These are phyloP conservation scores for Botrytis porri DNA, from an alignment of 2,329 filamentous ascomycete genomes.

Conservation along the genomic window DNA sequence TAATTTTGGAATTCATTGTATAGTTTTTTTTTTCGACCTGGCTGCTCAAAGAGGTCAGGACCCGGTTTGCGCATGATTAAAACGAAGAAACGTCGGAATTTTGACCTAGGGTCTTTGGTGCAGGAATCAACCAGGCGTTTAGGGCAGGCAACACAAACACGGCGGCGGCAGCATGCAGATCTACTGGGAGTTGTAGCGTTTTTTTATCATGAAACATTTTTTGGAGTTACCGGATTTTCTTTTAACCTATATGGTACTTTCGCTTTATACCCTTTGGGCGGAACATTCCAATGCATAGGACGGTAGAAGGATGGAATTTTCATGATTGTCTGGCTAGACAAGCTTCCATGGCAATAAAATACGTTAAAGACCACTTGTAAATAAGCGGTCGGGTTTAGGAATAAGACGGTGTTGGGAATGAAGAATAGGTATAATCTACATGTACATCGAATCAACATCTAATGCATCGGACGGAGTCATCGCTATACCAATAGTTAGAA, in stretches of 20 bases:
- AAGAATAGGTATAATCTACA: background rate
- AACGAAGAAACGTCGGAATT: slow-evolving; percentile 3
- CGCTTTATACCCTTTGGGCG: slow-evolving; percentile 12
- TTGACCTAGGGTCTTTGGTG: background rate
- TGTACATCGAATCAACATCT: background rate
- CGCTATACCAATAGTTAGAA: background rate
- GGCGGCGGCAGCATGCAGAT: background rate
- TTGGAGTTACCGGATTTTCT: background rate
- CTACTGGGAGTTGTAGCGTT: background rate
- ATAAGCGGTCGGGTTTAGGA: background rate
- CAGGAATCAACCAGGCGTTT: background rate
- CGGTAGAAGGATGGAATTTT: slow-evolving; percentile 4
- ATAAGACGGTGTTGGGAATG: background rate
- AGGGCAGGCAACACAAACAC: background rate
- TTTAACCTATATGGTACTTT: background rate
- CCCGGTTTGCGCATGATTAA: background rate
- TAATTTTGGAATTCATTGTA: slow-evolving; percentile 3
- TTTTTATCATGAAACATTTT: background rate
- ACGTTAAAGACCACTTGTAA: slow-evolving; percentile 2
- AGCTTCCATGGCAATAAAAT: slow-evolving; percentile 7
- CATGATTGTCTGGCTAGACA: background rate
- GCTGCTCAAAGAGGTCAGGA: background rate
- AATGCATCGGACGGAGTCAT: background rate
- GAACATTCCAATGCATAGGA: slow-evolving; percentile 4
- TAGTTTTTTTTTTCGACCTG: background rate